phyloP scores from a whole-genome alignment of 768 basidiomycete genomes.

The Russula foetens region DNA sequence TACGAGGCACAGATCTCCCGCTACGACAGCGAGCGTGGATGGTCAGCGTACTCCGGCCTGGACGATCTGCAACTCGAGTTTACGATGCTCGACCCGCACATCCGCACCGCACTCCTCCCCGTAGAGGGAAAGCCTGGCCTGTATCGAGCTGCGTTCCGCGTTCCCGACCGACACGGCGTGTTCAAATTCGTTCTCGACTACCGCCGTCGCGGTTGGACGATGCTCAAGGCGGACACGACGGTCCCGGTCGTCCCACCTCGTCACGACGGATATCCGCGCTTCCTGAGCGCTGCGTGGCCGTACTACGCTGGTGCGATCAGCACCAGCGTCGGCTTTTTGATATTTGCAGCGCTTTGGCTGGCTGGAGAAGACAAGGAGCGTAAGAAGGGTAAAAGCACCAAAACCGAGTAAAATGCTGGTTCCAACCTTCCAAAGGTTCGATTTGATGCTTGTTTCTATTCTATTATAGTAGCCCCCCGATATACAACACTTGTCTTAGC shows the following conservation, averaged over 20 bases:
- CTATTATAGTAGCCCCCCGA: neutral
- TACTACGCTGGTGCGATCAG: conserved; percentile 90
- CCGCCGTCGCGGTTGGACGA: conserved; percentile 72
- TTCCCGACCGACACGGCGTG: conserved; percentile 94
- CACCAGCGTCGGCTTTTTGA: conserved; percentile 74
- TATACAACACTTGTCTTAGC: neutral
- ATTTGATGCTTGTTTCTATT: neutral
- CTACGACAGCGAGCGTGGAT: conserved; percentile 48
- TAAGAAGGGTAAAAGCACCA: conserved; percentile 36
- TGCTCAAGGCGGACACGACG: conserved; percentile 61
- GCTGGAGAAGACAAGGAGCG: conserved; percentile 70
- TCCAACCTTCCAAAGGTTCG: neutral
- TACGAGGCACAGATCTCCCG: conserved; percentile 68
- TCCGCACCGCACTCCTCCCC: conserved; percentile 69
- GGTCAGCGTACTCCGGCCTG: conserved; percentile 66
- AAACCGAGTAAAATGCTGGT: conserved; percentile 24
- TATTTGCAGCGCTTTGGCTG: conserved; percentile 85
- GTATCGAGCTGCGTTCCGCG: conserved; percentile 80
- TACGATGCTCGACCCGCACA: conserved; percentile 97
- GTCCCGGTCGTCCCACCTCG: conserved; percentile 88
- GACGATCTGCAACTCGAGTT: conserved; percentile 89
- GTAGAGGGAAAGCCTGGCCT: conserved; percentile 49
- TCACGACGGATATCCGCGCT: conserved; percentile 93
- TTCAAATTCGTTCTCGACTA: conserved; percentile 95
- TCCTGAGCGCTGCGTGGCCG: conserved; percentile 92